Evolutionary conservation across 768 basidiomycete species (phyloP).

Genomic region (Pleurotus platypus): DNA sequence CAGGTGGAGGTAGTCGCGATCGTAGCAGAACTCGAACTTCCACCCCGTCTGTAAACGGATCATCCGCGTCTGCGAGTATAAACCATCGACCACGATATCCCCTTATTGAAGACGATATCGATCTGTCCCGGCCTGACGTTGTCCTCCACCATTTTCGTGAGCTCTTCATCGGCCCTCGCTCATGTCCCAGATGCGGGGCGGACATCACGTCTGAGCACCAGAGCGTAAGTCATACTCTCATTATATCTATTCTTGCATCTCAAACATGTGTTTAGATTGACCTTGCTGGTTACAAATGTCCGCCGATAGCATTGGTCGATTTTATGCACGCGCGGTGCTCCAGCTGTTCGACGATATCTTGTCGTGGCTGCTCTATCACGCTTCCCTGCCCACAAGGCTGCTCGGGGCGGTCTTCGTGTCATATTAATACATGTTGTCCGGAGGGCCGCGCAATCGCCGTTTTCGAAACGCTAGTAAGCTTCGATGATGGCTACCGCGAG

Average conservation of each 20-base stretch:
- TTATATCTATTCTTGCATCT: background rate
- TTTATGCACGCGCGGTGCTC: slow-evolving; percentile 24
- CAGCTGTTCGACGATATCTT: slow-evolving; percentile 24
- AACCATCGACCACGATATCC: slow-evolving; percentile 3
- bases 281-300: slow-evolving; percentile 1
- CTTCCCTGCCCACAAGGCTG: slow-evolving; percentile 20
- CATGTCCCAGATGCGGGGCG: slow-evolving; percentile 3
- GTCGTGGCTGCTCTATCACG: slow-evolving; percentile 28
- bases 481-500: slow-evolving; percentile 23
- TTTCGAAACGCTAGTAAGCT: slow-evolving; percentile 27
- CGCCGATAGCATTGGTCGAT: slow-evolving; percentile 1
- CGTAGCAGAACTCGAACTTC: slow-evolving; percentile 4
- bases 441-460: slow-evolving; percentile 27
- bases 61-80: background rate
- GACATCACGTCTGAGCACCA: background rate
- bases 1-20: background rate
- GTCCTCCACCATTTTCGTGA: slow-evolving; percentile 2
- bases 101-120: slow-evolving; percentile 4
- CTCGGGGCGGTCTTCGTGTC: slow-evolving; percentile 21
- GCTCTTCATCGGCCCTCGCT: slow-evolving; percentile 1
- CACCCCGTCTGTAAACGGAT: slow-evolving; percentile 1
- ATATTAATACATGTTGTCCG: slow-evolving; percentile 27
- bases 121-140: slow-evolving; percentile 2
- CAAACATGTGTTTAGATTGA: background rate
- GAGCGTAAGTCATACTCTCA: background rate